phyloP scores from a whole-genome alignment of 1,284 basidiomycete genomes.

The Ustilago tritici region DNA sequence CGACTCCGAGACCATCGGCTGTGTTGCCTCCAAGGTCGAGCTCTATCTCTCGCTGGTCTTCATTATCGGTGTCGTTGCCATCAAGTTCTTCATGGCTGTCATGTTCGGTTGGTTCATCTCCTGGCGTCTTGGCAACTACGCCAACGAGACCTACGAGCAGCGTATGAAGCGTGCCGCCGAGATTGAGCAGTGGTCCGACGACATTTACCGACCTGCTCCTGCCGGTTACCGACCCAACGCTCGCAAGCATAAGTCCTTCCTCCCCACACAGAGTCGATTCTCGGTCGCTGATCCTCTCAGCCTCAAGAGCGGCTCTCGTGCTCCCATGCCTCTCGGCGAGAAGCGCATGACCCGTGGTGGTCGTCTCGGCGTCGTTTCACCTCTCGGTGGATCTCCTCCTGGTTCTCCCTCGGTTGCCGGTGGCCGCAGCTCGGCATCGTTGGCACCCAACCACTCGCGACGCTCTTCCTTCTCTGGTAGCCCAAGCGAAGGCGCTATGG shows the following conservation, averaged over 20 bases:
- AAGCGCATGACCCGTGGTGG: slow-evolving; percentile 50
- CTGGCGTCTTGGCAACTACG: slow-evolving; percentile 92
- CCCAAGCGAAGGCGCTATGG: slow-evolving; percentile 55
- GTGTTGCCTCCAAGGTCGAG: slow-evolving; percentile 92
- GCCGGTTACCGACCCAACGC: slow-evolving; percentile 87
- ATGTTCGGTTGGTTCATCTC: slow-evolving; percentile 97
- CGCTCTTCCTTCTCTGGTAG: slow-evolving; percentile 62
- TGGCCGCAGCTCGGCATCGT: slow-evolving; percentile 85
- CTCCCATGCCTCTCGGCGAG: slow-evolving; percentile 42
- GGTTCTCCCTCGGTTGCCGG: slow-evolving; percentile 80
- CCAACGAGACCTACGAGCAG: slow-evolving; percentile 90
- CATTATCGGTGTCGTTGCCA: slow-evolving; percentile 94
- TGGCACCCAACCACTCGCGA: slow-evolving; percentile 70
- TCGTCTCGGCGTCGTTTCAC: slow-evolving; percentile 55
- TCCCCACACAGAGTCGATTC: slow-evolving; percentile 75
- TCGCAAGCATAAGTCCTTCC: slow-evolving; percentile 78
- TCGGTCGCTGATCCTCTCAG: slow-evolving; percentile 60
- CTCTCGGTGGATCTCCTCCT: slow-evolving; percentile 75
- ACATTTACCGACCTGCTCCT: slow-evolving; percentile 95
- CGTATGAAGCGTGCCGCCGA: slow-evolving; percentile 89
- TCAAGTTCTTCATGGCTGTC: slow-evolving; percentile 96
- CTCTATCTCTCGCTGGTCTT: slow-evolving; percentile 95
- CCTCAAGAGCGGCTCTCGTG: slow-evolving; percentile 46
- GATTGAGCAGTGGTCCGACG: slow-evolving; percentile 95
- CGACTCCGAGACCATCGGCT: slow-evolving; percentile 92